Evolutionary conservation across 163 green algal genomes (phyloP).

Genomic region (Volvox carteri): DNA sequence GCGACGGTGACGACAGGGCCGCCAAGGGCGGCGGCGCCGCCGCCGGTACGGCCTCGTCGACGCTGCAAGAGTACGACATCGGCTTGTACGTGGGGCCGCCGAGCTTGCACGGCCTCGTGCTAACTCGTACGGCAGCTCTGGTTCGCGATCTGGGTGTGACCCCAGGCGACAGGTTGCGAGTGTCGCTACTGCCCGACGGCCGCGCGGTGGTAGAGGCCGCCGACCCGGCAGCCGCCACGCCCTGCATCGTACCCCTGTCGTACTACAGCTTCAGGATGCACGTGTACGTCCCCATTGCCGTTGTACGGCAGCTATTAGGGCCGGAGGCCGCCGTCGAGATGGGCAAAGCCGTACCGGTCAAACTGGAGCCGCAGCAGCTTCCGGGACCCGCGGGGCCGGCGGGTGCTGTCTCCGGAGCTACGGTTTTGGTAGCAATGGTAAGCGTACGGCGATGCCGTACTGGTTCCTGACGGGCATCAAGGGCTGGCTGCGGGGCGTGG

Average conservation of each 20-base stretch:
- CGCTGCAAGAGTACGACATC: not conserved
- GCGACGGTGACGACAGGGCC: not conserved
- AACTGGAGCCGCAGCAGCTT: not conserved
- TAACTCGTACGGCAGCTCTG: constrained; percentile 5
- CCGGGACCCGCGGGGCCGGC: no score
- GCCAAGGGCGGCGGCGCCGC: no score
- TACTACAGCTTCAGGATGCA: not conserved
- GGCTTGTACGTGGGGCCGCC: not conserved
- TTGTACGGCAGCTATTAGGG: not conserved
- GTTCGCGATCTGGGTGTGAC: not conserved
- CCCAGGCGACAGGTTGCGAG: not conserved
- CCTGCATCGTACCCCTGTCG: not conserved
- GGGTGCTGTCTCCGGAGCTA: not conserved
- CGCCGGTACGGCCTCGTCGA: no score
- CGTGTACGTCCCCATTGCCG: not conserved
- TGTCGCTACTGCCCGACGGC: not conserved
- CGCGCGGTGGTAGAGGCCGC: not conserved
- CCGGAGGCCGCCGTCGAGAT: not conserved
- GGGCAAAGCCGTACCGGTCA: not conserved
- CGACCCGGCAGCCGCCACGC: not conserved
- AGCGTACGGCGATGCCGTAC: not conserved
- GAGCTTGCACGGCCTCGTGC: not conserved
- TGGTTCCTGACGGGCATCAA: not conserved
- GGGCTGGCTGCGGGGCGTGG: not conserved
- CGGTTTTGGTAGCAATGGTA: not conserved